Evolutionary conservation across 352 stramenopile species (phyloP).

Genomic region (Pythium folliculosum): DNA sequence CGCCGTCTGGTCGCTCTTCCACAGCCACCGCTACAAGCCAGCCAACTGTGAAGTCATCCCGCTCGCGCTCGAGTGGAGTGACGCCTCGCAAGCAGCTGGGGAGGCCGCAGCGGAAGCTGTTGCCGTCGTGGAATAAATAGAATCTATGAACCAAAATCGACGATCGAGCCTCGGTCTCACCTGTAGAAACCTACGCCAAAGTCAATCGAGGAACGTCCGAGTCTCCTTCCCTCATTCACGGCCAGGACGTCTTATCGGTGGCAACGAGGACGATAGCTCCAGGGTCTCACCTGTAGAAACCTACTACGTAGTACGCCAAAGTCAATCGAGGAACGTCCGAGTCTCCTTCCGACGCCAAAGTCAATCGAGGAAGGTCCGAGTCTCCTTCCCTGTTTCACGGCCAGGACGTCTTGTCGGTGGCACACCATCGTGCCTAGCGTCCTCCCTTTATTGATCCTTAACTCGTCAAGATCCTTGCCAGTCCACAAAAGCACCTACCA

Average conservation of each 20-base stretch:
- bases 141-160: not conserved
- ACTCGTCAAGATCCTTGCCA: not conserved
- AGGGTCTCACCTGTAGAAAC: too few relatives aligned
- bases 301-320: too few relatives aligned
- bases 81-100: not conserved
- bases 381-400: too few relatives aligned
- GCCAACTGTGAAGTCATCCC: conserved; percentile 38
- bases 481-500: not conserved
- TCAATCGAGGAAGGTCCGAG: too few relatives aligned
- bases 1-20: conserved; percentile 48
- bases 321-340: too few relatives aligned
- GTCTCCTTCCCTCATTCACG: too few relatives aligned
- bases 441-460: not conserved
- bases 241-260: not conserved
- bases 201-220: too few relatives aligned
- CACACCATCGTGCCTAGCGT: not conserved
- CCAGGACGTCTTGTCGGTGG: not conserved
- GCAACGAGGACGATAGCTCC: not conserved
- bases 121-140: conserved; percentile 8
- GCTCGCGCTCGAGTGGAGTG: conserved; percentile 27
- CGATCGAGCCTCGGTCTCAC: too few relatives aligned
- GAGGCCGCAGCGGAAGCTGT: not conserved
- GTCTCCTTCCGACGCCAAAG: too few relatives aligned
- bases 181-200: too few relatives aligned
- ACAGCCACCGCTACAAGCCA: conserved; percentile 33